Percentiles rank a stretch among this genome's conserved stretches.
phyloP scores from a whole-genome alignment of 2,329 filamentous ascomycete genomes.

The Coniella vitis region DNA sequence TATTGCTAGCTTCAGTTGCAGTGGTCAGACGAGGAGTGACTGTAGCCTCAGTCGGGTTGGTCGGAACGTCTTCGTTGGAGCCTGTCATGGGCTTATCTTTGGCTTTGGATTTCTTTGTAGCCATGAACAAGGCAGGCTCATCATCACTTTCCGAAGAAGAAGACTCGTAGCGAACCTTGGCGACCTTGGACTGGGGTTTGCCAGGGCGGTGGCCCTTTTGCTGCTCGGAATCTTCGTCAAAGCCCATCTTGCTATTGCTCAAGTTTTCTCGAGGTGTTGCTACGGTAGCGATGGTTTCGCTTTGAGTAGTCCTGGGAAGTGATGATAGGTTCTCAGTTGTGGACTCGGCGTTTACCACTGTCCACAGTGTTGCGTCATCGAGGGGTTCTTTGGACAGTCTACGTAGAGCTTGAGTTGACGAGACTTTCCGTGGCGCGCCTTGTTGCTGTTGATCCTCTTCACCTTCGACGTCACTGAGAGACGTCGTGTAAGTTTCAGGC shows the following conservation, averaged over 20 bases:
- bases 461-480: conserved; percentile 24
- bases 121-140: conserved; percentile 11
- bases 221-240: background rate
- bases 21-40: background rate
- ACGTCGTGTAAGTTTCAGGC: conserved; percentile 19
- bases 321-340: background rate
- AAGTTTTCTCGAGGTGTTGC: background rate
- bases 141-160: conserved; percentile 12
- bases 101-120: conserved; percentile 12
- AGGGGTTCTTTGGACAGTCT: conserved; percentile 29
- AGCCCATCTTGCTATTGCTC: background rate
- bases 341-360: conserved; percentile 23
- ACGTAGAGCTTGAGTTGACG: conserved; percentile 31
- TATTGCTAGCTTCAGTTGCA: background rate
- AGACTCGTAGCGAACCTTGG: background rate
- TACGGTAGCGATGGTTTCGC: background rate
- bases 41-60: no score
- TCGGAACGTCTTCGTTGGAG: background rate
- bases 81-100: background rate
- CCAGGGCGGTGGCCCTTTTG: background rate
- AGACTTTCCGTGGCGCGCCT: conserved; percentile 28
- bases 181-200: background rate
- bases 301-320: background rate
- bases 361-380: conserved; percentile 29
- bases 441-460: conserved; percentile 28